These are phyloP conservation scores for Luffa acutangula DNA, from an alignment of 306 rosid genomes.

Conservation along the genomic window DNA sequence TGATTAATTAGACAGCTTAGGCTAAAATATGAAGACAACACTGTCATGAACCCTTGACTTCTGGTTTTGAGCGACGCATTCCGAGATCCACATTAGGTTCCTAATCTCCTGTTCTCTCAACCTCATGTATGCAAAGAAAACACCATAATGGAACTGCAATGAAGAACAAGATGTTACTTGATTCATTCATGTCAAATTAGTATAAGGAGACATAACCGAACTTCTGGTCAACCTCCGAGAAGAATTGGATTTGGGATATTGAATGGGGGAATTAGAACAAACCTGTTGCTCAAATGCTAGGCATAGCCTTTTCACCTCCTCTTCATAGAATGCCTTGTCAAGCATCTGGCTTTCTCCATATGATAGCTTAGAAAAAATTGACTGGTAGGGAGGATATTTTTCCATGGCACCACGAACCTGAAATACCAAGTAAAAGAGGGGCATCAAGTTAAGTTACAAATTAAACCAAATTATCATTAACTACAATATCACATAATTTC, in stretches of 20 bases:
- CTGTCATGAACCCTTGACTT: conserved; percentile 96
- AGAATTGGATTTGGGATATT: neutral
- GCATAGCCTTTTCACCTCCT: conserved; percentile 98
- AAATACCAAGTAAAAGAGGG: conserved; percentile 8
- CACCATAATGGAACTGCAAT: conserved; percentile 86
- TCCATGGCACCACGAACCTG: conserved; percentile 91
- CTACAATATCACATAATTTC: neutral
- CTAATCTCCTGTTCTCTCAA: conserved; percentile 96
- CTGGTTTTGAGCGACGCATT: conserved; percentile 97
- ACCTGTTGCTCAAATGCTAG: conserved; percentile 97
- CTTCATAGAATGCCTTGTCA: conserved; percentile 97
- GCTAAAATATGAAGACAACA: conserved; percentile 89
- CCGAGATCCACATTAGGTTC: conserved; percentile 95
- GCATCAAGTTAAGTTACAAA: neutral
- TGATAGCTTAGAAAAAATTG: conserved; percentile 75
- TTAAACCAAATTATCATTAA: neutral
- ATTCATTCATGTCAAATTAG: neutral
- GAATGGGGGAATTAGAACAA: neutral
- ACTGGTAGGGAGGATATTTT: conserved; percentile 89
- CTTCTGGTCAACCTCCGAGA: neutral
- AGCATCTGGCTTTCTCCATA: conserved; percentile 98
- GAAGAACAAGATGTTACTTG: conserved; percentile 3
- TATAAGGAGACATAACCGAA: neutral
- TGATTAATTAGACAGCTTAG: neutral
- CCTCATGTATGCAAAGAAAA: conserved; percentile 97